Percentiles rank a stretch among this genome's conserved stretches.
Evolutionary conservation across 495 filamentous ascomycete genomes (phyloP).

Genomic region (Cryomyces minteri): DNA sequence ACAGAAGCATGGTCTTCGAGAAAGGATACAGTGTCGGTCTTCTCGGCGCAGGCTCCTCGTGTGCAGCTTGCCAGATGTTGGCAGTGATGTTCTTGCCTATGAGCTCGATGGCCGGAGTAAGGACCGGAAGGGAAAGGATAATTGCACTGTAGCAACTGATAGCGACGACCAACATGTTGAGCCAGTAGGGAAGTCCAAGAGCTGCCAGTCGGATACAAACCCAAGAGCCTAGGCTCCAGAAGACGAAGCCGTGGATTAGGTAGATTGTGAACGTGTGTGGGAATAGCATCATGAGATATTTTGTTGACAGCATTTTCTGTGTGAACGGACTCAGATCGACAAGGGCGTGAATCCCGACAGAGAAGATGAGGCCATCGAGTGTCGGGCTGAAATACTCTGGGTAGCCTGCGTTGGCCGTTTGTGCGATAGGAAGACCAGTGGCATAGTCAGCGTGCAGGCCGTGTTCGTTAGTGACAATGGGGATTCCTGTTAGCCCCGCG

Average conservation of each 20-base stretch:
- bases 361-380: constrained; percentile 21
- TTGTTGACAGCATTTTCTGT: constrained; percentile 17
- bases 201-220: constrained; percentile 7
- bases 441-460: constrained; percentile 20
- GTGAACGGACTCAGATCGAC: constrained; percentile 19
- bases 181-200: constrained; percentile 9
- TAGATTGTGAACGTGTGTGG: constrained; percentile 29
- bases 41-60: constrained; percentile 2
- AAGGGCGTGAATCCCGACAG: constrained; percentile 17
- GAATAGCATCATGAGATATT: constrained; percentile 20
- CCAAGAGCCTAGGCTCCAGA: constrained; percentile 21
- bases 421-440: constrained; percentile 14
- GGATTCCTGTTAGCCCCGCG: constrained; percentile 11
- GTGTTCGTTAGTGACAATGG: constrained; percentile 16
- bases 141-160: constrained; percentile 4
- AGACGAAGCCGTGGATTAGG: constrained; percentile 24
- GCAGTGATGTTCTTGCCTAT: constrained; percentile 8
- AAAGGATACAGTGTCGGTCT: constrained; percentile 5
- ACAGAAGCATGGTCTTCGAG: neutral
- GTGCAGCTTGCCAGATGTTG: constrained; percentile 5
- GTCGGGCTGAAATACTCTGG: constrained; percentile 22
- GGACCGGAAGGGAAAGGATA: constrained; percentile 3
- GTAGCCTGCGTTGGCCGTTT: constrained; percentile 13
- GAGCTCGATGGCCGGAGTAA: constrained; percentile 7
- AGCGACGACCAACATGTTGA: constrained; percentile 9